Percentiles rank a stretch among this genome's conserved stretches.
These are phyloP conservation scores for Sporisorium iseilematis-ciliati DNA, from an alignment of 1,284 basidiomycete species.

Conservation along the genomic window DNA sequence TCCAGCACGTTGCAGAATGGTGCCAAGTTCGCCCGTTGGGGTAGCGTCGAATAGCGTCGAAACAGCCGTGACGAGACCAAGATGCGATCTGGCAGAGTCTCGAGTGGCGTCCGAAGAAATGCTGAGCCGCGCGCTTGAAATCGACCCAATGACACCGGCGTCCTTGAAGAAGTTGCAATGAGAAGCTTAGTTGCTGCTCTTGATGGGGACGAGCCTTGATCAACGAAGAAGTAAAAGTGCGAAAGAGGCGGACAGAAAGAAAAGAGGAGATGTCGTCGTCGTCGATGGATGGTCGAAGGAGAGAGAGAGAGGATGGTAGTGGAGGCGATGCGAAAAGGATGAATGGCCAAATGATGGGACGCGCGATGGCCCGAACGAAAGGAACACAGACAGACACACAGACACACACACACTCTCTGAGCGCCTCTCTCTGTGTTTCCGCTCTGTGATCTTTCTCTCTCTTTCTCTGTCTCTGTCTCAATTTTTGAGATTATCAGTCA, in stretches of 20 bases:
- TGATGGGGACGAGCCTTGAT: neutral
- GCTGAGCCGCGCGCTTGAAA: neutral
- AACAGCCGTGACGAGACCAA: neutral
- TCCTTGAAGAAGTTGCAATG: neutral
- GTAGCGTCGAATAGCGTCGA: slow-evolving; percentile 1
- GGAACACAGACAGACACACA: slow-evolving; percentile 15
- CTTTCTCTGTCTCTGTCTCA: too few species aligned
- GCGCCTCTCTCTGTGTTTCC: neutral
- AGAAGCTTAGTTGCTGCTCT: neutral
- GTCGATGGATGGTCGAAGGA: slow-evolving; percentile 3
- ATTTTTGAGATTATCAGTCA: too few species aligned
- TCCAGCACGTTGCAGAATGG: slow-evolving; percentile 17
- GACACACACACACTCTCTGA: slow-evolving; percentile 1
- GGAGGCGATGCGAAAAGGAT: slow-evolving; percentile 19
- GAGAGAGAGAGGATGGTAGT: slow-evolving; percentile 7
- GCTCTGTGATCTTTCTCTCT: too few species aligned
- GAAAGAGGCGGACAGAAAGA: neutral
- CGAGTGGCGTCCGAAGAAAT: neutral
- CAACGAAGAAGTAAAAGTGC: neutral
- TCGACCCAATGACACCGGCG: too few species aligned
- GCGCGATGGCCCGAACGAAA: slow-evolving; percentile 30
- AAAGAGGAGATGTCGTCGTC: neutral
- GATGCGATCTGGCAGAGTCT: neutral
- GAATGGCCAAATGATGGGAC: slow-evolving; percentile 24
- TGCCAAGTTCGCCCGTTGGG: neutral